Evolutionary conservation across 441 rosid species (phyloP).

Genomic region (Gossypium laxum): DNA sequence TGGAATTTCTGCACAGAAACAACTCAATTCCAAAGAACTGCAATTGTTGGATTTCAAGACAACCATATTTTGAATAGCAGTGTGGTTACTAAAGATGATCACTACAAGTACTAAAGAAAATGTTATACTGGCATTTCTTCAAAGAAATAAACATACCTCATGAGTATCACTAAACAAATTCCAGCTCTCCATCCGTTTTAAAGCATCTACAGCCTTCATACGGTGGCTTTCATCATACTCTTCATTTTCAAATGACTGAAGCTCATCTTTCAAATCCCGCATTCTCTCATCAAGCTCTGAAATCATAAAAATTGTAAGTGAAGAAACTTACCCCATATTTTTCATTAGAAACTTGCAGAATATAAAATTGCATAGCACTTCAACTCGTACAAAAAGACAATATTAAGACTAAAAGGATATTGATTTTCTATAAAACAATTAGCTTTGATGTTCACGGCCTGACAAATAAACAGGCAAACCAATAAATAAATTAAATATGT

Average conservation of each 20-base stretch:
- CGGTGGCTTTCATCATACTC: constrained; percentile 72
- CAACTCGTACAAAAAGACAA: not conserved
- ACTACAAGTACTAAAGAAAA: not conserved
- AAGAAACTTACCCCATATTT: constrained; percentile 4
- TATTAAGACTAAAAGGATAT: not conserved
- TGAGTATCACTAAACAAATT: constrained; percentile 74
- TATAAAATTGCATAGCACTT: not conserved
- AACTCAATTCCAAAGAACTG: constrained; percentile 5
- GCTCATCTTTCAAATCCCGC: constrained; percentile 85
- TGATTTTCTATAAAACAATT: not conserved
- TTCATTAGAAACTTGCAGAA: constrained; percentile 4
- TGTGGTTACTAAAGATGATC: constrained; percentile 1
- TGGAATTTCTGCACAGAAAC: constrained; percentile 58
- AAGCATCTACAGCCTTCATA: constrained; percentile 72
- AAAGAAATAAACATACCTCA: constrained; percentile 46
- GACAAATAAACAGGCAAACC: not conserved
- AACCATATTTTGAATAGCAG: not conserved
- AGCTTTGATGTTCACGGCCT: not conserved
- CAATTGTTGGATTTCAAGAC: constrained; percentile 10
- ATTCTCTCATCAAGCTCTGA: constrained; percentile 97
- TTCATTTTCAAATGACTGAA: constrained; percentile 84
- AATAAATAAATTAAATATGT: not conserved
- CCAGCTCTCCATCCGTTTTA: constrained; percentile 89
- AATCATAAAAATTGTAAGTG: constrained; percentile 17
- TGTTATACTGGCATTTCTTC: not conserved